Evolutionary conservation across 179 eudicot species (phyloP).

Genomic region (Amaranthus tricolor): DNA sequence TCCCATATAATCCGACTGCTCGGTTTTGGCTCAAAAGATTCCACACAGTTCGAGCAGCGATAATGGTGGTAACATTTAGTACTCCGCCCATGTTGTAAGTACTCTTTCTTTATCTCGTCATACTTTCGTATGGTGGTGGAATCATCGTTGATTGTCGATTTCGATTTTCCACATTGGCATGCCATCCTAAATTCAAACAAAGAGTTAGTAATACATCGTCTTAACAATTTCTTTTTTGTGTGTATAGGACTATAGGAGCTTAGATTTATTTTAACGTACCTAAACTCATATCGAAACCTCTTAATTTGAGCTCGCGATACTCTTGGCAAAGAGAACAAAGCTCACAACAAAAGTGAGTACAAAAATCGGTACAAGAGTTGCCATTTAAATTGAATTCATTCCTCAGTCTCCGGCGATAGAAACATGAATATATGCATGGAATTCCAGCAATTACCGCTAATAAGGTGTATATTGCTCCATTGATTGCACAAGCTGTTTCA

Average conservation of each 20-base stretch:
- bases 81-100: no score
- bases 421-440: constrained; percentile 22
- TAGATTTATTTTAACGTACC: not conserved
- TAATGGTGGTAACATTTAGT: no score
- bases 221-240: not conserved
- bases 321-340: constrained; percentile 29
- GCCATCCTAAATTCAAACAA: constrained; percentile 18
- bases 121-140: constrained; percentile 8
- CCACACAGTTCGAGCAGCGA: no score
- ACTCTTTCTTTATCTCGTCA: constrained; percentile 14
- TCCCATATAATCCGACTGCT: no score
- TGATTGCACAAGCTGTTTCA: constrained; percentile 21
- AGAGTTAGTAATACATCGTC: not conserved
- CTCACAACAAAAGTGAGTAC: constrained; percentile 23
- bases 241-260: not conserved
- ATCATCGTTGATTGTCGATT: constrained; percentile 4
- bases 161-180: constrained; percentile 19
- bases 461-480: constrained; percentile 25
- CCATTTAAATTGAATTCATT: constrained; percentile 22
- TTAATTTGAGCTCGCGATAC: constrained; percentile 25
- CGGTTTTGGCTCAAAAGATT: no score
- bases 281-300: constrained; percentile 20
- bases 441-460: constrained; percentile 8
- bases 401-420: constrained; percentile 23
- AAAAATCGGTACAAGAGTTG: constrained; percentile 21